phyloP scores from a whole-genome alignment of 2,329 filamentous ascomycete genomes.

The Lizonia empirigonia region DNA sequence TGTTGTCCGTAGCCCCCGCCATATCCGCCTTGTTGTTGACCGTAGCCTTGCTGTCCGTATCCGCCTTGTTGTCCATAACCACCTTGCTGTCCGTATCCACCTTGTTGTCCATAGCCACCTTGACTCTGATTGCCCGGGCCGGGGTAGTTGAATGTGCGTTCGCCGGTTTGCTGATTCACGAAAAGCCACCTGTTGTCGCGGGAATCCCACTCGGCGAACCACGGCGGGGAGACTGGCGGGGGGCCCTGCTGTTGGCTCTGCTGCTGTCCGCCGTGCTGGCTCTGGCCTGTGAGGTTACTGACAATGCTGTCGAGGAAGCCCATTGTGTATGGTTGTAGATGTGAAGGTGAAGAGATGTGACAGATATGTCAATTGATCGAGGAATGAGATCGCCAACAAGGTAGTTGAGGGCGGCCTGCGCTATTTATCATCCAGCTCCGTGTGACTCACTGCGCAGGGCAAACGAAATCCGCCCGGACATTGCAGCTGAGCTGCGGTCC shows the following conservation, averaged over 20 bases:
- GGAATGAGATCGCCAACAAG: neutral
- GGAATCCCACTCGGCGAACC: conserved; percentile 31
- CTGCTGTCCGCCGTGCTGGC: conserved; percentile 4
- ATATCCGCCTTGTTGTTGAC: conserved; percentile 20
- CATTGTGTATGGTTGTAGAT: conserved; percentile 16
- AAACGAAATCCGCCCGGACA: neutral
- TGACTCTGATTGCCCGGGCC: conserved; percentile 12
- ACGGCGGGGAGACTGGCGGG: conserved; percentile 36
- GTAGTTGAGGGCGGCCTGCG: conserved; percentile 5
- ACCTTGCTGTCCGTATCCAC: conserved; percentile 12
- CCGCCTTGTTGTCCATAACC: conserved; percentile 13
- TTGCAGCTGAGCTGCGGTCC: neutral
- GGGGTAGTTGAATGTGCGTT: conserved; percentile 32
- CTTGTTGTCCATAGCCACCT: conserved; percentile 27
- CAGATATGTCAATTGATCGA: neutral
- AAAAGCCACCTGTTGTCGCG: conserved; percentile 35
- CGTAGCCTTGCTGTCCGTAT: conserved; percentile 21
- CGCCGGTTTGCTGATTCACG: conserved; percentile 33
- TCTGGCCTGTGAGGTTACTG: conserved; percentile 22
- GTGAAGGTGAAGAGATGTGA: neutral
- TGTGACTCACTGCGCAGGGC: conserved; percentile 3
- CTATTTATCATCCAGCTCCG: conserved; percentile 13
- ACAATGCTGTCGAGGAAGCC: conserved; percentile 29
- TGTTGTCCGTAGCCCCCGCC: conserved; percentile 12
- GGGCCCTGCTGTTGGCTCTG: conserved; percentile 21